Evolutionary conservation across 441 rosid genomes (phyloP).

Genomic region (Arabidopsis lyrata): DNA sequence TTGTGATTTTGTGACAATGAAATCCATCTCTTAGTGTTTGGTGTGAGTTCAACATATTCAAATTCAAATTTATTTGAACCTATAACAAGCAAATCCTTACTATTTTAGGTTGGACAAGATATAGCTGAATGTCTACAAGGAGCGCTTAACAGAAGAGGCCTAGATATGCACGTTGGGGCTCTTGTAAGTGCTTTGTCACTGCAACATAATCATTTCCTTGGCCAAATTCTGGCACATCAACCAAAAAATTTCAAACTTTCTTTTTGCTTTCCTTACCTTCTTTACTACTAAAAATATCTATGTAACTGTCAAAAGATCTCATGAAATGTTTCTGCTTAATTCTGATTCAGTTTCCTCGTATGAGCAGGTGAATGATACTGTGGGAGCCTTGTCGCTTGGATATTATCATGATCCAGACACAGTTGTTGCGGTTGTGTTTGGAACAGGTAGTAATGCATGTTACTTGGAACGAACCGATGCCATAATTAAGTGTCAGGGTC

Average conservation of each 20-base stretch:
- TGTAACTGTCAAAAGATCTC: neutral
- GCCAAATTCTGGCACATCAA: neutral
- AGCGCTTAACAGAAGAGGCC: slow-evolving; percentile 62
- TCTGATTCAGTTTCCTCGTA: slow-evolving; percentile 34
- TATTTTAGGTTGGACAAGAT: slow-evolving; percentile 69
- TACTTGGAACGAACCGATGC: slow-evolving; percentile 92
- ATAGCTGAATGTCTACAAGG: slow-evolving; percentile 67
- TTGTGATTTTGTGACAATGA: neutral
- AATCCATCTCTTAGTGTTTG: slow-evolving; percentile 7
- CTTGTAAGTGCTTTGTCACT: slow-evolving; percentile 60
- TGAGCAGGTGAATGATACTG: slow-evolving; percentile 93
- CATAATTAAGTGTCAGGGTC: slow-evolving; percentile 88
- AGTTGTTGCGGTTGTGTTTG: slow-evolving; percentile 90
- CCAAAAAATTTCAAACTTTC: neutral
- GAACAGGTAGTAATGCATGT: slow-evolving; percentile 96
- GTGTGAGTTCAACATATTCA: neutral
- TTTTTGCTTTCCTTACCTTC: neutral
- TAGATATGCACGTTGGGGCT: slow-evolving; percentile 68
- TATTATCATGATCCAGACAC: slow-evolving; percentile 91
- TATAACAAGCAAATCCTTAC: neutral
- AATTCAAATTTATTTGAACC: too few relatives aligned
- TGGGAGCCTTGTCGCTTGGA: slow-evolving; percentile 91
- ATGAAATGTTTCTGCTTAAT: neutral
- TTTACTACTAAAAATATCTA: neutral
- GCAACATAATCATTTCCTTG: slow-evolving; percentile 1